A percentile compares a stretch with the other conserved stretches of the same genome.
Evolutionary conservation across 2,329 filamentous ascomycete species (phyloP).

Genomic region (Zarea fungicola): DNA sequence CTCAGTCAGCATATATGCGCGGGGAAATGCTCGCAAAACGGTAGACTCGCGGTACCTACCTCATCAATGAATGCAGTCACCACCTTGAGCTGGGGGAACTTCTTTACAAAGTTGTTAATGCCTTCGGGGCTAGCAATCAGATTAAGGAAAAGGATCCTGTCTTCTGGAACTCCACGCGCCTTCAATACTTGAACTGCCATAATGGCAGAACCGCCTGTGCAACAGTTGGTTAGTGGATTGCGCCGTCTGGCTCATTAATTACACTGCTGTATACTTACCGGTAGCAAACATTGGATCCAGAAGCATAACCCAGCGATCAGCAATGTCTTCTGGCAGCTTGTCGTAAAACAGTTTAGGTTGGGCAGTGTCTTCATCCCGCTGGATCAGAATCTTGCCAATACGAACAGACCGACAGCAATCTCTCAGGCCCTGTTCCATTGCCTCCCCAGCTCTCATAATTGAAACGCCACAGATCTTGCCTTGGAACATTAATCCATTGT

Average conservation of each 20-base stretch:
- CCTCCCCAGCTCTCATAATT: slow-evolving; percentile 96
- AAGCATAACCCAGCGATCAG: slow-evolving; percentile 85
- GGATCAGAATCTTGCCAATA: slow-evolving; percentile 97
- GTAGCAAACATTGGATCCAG: slow-evolving; percentile 99
- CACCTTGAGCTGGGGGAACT: slow-evolving; percentile 83
- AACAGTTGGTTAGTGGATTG: background rate
- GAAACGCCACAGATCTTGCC: slow-evolving; percentile 98
- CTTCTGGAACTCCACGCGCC: slow-evolving; percentile 84
- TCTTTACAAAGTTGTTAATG: slow-evolving; percentile 79
- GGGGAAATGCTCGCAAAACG: background rate
- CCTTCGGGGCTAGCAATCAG: slow-evolving; percentile 96
- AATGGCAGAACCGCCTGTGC: slow-evolving; percentile 82
- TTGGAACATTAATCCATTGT: slow-evolving; percentile 89
- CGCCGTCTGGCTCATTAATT: background rate
- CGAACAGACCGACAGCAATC: slow-evolving; percentile 97
- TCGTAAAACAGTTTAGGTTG: slow-evolving; percentile 95
- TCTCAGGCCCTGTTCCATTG: slow-evolving; percentile 94
- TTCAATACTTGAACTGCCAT: slow-evolving; percentile 96
- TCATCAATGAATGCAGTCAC: slow-evolving; percentile 95
- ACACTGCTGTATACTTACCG: slow-evolving; percentile 46
- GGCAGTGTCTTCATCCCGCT: slow-evolving; percentile 91
- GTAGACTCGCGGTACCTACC: slow-evolving; percentile 30
- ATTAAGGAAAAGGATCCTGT: slow-evolving; percentile 93
- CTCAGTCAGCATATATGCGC: slow-evolving; percentile 21
- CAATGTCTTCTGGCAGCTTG: slow-evolving; percentile 92